Conservation (phyloP, 352 stramenopile species). For the Pilasporangium apinafurcum region DNA sequence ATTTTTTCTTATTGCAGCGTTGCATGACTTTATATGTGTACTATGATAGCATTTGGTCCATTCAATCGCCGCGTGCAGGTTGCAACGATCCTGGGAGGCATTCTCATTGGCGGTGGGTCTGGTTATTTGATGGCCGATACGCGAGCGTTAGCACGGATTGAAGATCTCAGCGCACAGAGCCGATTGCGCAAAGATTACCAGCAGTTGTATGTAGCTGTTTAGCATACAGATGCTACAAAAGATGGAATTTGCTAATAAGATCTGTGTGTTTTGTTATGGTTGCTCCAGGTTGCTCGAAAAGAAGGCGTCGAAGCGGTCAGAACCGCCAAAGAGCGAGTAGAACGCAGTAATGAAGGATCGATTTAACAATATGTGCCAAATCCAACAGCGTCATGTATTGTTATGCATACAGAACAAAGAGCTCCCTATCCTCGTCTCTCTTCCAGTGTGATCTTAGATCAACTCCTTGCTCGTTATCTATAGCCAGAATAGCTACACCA, state of each 20-base stretch:
- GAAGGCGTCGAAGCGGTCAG: conserved; percentile 41
- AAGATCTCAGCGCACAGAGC: conserved; percentile 73
- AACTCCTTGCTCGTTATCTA: too few species aligned
- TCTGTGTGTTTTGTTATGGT: background rate
- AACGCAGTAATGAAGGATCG: too few species aligned
- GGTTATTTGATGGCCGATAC: conserved; percentile 72
- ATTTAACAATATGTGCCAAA: too few species aligned
- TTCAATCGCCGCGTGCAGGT: conserved; percentile 61
- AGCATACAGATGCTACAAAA: background rate
- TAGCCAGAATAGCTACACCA: too few species aligned
- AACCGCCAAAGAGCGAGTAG: conserved; percentile 16
- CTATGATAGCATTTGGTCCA: conserved; percentile 44
- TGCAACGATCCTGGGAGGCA: conserved; percentile 45
- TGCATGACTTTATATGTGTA: background rate
- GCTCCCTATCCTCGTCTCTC: background rate
- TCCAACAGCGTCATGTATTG: too few species aligned
- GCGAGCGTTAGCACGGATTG: conserved; percentile 60
- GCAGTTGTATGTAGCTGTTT: conserved; percentile 40
- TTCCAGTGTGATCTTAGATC: too few species aligned
- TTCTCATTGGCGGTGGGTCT: conserved; percentile 44
- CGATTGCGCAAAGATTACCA: conserved; percentile 76
- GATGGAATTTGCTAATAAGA: background rate
- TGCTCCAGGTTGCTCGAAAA: conserved; percentile 47
- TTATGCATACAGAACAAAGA: conserved; percentile 8
- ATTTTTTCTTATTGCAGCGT: background rate